Conservation (phyloP, 495 filamentous ascomycete genomes). For the Rusavskia elegans region DNA sequence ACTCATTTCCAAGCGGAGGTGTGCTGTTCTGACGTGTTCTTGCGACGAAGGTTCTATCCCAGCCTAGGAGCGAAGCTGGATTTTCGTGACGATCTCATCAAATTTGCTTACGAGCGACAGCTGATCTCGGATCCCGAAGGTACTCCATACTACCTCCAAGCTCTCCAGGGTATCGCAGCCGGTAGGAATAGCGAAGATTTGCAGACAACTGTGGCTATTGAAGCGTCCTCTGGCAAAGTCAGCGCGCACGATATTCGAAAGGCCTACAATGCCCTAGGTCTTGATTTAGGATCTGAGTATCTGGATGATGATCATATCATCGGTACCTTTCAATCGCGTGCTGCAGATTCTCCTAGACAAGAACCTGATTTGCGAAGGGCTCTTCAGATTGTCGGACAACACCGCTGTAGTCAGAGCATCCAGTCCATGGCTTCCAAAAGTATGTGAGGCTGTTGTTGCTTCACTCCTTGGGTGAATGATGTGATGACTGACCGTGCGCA, state of each 20-base stretch:
- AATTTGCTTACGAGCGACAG: slow-evolving; percentile 29
- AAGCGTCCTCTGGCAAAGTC: slow-evolving; percentile 24
- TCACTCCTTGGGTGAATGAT: not conserved
- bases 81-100: slow-evolving; percentile 35
- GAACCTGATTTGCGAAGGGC: slow-evolving; percentile 34
- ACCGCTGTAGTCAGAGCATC: slow-evolving; percentile 34
- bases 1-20: not conserved
- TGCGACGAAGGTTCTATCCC: slow-evolving; percentile 25
- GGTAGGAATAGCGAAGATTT: slow-evolving; percentile 25
- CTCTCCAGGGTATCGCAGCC: slow-evolving; percentile 25
- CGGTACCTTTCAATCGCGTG: slow-evolving; percentile 36
- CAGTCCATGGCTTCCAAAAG: slow-evolving; percentile 39
- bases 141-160: slow-evolving; percentile 31
- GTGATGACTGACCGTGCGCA: slow-evolving; percentile 9
- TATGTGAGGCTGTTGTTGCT: slow-evolving; percentile 11
- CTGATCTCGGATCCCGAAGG: slow-evolving; percentile 19
- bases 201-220: slow-evolving; percentile 19
- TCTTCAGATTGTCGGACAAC: slow-evolving; percentile 39
- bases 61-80: slow-evolving; percentile 28
- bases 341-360: slow-evolving; percentile 27
- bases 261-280: slow-evolving; percentile 39
- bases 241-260: slow-evolving; percentile 22
- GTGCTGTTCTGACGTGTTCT: slow-evolving; percentile 1
- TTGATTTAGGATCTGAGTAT: slow-evolving; percentile 20
- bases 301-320: slow-evolving; percentile 41